A percentile compares a stretch with the other conserved stretches of the same genome.
These are phyloP conservation scores for Colletotrichum horii DNA, from an alignment of 2,329 filamentous ascomycete genomes.

Conservation along the genomic window DNA sequence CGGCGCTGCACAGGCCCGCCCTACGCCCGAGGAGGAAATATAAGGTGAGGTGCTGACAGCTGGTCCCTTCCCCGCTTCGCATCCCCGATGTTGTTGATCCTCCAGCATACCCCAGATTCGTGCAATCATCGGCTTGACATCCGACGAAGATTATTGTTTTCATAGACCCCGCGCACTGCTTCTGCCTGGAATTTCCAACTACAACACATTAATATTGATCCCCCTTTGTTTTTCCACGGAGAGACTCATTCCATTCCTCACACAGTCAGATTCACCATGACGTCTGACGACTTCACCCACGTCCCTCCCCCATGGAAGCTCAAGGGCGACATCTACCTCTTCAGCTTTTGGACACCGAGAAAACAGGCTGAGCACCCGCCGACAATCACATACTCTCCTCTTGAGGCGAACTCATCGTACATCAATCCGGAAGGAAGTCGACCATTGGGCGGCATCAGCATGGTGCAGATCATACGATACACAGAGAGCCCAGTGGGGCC, in stretches of 20 bases:
- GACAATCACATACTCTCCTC: conserved; percentile 47
- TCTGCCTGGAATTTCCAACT: background rate
- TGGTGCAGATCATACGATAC: conserved; percentile 58
- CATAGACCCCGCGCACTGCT: background rate
- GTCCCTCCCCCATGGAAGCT: conserved; percentile 45
- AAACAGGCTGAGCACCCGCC: conserved; percentile 36
- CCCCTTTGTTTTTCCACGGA: background rate
- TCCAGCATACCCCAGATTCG: background rate
- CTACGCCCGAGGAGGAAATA: background rate
- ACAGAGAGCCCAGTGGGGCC: conserved; percentile 54
- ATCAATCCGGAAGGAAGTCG: conserved; percentile 37
- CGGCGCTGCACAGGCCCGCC: background rate
- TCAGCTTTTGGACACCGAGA: conserved; percentile 43
- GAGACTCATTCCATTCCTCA: background rate
- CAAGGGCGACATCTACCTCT: conserved; percentile 48
- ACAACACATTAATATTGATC: too few species aligned
- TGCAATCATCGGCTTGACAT: background rate
- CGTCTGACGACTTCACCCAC: background rate
- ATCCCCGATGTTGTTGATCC: background rate
- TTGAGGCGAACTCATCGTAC: conserved; percentile 48
- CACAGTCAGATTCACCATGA: background rate
- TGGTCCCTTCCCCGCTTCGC: background rate
- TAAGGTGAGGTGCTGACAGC: background rate
- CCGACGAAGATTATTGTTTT: background rate
- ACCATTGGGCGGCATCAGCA: conserved; percentile 49